Percentiles rank a stretch among this genome's conserved stretches.
phyloP scores from a whole-genome alignment of 2,329 filamentous ascomycete species.

The Fusarium musae region DNA sequence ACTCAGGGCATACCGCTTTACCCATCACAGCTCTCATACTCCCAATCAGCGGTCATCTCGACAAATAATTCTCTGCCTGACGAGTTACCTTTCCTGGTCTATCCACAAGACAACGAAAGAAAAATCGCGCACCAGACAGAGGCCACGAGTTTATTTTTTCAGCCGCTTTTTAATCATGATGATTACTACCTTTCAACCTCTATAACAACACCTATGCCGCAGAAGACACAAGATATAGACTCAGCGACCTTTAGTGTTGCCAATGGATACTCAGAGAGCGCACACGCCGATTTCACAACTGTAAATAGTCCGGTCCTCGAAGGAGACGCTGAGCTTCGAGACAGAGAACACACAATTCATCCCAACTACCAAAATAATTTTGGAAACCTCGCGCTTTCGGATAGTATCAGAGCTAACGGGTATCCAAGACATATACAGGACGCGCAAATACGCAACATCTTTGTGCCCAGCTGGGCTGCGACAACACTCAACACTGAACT shows the following conservation, averaged over 20 bases:
- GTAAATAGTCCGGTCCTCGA: too few relatives aligned
- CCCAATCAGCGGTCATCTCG: fast-evolving
- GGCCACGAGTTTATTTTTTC: background rate
- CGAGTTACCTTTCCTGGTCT: fast-evolving
- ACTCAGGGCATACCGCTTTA: fast-evolving
- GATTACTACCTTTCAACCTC: background rate
- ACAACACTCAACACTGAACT: background rate
- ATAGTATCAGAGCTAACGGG: background rate
- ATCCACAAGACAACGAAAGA: fast-evolving
- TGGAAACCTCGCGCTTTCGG: constrained; percentile 6
- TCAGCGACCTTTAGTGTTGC: fast-evolving
- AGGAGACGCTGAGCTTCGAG: too few relatives aligned
- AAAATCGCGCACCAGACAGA: fast-evolving
- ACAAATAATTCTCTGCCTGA: fast-evolving
- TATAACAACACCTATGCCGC: fast-evolving
- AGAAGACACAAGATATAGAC: background rate
- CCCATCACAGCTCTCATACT: background rate
- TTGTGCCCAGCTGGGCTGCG: background rate
- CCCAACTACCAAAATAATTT: background rate
- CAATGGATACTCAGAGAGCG: fast-evolving
- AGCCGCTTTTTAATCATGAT: background rate
- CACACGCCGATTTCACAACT: fast-evolving
- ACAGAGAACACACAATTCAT: fast-evolving
- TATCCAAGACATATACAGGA: constrained; percentile 5
- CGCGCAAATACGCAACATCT: constrained; percentile 1